Conservation (phyloP, 2,329 filamentous ascomycete genomes). For the Verticillium albo-atrum region DNA sequence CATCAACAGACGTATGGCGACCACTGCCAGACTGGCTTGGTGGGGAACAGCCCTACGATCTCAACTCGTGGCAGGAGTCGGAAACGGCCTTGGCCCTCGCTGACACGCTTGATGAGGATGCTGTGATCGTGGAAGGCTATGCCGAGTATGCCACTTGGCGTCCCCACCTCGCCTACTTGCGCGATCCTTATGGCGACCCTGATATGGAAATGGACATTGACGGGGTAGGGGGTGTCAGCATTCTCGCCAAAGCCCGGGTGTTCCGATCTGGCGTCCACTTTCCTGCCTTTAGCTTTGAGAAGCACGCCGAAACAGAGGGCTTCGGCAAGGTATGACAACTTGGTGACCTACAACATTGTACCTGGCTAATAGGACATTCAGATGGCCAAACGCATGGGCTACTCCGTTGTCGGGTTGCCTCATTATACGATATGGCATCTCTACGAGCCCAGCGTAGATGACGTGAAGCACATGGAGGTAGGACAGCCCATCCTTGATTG, state of each 20-base stretch:
- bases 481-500: slow-evolving; percentile 11
- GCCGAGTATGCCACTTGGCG: slow-evolving; percentile 98
- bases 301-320: slow-evolving; percentile 96
- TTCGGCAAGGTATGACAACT: slow-evolving; percentile 79
- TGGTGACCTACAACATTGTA: neutral
- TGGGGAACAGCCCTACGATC: slow-evolving; percentile 94
- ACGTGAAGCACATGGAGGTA: slow-evolving; percentile 93
- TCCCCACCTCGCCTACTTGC: slow-evolving; percentile 91
- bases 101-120: slow-evolving; percentile 93
- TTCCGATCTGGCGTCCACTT: slow-evolving; percentile 96
- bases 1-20: slow-evolving; percentile 78
- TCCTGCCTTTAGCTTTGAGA: slow-evolving; percentile 96
- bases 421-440: slow-evolving; percentile 99
- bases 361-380: slow-evolving; percentile 29
- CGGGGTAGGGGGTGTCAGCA: slow-evolving; percentile 94
- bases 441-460: slow-evolving; percentile 97
- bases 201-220: slow-evolving; percentile 99
- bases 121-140: slow-evolving; percentile 97
- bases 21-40: slow-evolving; percentile 98
- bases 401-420: slow-evolving; percentile 89
- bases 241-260: slow-evolving; percentile 90
- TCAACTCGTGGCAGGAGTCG: slow-evolving; percentile 99
- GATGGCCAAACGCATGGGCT: slow-evolving; percentile 98
- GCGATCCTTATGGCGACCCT: slow-evolving; percentile 94
- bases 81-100: slow-evolving; percentile 92